These are phyloP conservation scores for Stephania cephalantha DNA, from an alignment of 164 flowering plant genomes.

Conservation along the genomic window DNA sequence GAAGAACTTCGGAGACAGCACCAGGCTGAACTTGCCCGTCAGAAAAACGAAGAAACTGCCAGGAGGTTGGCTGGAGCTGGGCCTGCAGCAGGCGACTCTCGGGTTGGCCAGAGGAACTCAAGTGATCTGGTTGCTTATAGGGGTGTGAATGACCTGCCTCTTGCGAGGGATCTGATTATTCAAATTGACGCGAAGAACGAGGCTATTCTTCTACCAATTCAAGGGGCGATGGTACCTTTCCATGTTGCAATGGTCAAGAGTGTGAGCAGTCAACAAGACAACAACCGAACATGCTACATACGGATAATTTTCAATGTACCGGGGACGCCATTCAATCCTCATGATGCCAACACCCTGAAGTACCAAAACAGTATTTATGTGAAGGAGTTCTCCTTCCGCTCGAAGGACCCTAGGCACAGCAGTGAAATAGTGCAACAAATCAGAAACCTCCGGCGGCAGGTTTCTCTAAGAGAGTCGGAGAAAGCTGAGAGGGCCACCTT, in stretches of 20 bases:
- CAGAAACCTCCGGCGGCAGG: conserved; percentile 66
- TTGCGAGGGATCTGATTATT: conserved; percentile 59
- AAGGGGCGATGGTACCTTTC: conserved; percentile 84
- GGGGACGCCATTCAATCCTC: conserved; percentile 65
- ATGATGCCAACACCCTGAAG: conserved; percentile 54
- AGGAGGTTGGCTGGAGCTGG: conserved; percentile 69
- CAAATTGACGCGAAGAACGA: conserved; percentile 79
- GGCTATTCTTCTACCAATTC: conserved; percentile 62
- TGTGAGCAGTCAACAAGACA: conserved; percentile 70
- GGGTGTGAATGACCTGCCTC: conserved; percentile 59
- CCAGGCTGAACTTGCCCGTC: conserved; percentile 82
- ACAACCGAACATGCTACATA: conserved; percentile 26
- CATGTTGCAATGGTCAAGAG: conserved; percentile 68
- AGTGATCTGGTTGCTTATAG: conserved; percentile 63
- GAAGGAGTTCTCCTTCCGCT: conserved; percentile 80
- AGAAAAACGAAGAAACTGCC: conserved; percentile 85
- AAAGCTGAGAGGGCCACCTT: conserved; percentile 87
- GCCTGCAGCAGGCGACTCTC: conserved; percentile 27
- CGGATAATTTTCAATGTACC: conserved; percentile 79
- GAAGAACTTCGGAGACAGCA: conserved; percentile 79
- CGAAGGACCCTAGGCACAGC: conserved; percentile 78
- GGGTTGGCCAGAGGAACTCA: conserved; percentile 20
- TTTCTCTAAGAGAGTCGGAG: conserved; percentile 70
- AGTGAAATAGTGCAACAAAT: conserved; percentile 72
- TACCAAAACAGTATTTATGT: conserved; percentile 45